A percentile compares a stretch with the other conserved stretches of the same genome.
Evolutionary conservation across 2,329 filamentous ascomycete genomes (phyloP).

Genomic region (Aspergillus sojae): DNA sequence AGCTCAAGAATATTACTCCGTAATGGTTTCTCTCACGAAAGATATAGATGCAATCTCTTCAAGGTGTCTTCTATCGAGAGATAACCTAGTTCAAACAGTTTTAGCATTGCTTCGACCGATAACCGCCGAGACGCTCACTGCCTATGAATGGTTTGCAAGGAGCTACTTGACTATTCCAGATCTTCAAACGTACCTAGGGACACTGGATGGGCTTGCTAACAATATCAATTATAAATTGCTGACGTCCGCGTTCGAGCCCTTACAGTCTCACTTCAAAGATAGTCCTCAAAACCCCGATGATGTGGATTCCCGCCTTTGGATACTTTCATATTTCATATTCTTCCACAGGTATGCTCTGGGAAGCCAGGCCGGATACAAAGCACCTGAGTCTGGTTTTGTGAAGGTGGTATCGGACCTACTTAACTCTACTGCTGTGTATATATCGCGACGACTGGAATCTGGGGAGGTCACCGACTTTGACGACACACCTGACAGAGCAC

Average conservation of each 20-base stretch:
- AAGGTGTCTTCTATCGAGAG: slow-evolving; percentile 26
- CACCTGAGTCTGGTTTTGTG: slow-evolving; percentile 58
- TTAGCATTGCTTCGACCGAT: slow-evolving; percentile 48
- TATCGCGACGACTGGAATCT: slow-evolving; percentile 54
- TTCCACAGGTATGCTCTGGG: slow-evolving; percentile 55
- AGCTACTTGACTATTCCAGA: slow-evolving; percentile 51
- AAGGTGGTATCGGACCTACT: slow-evolving; percentile 58
- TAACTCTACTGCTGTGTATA: slow-evolving; percentile 58
- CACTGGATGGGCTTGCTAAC: slow-evolving; percentile 47
- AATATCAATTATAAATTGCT: slow-evolving; percentile 56
- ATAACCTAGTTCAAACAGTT: slow-evolving; percentile 35
- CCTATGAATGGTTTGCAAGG: slow-evolving; percentile 49
- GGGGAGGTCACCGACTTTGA: slow-evolving; percentile 35
- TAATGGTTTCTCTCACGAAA: slow-evolving; percentile 40
- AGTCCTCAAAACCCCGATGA: slow-evolving; percentile 35
- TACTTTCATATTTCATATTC: slow-evolving; percentile 63
- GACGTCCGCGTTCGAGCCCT: slow-evolving; percentile 39
- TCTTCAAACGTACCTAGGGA: slow-evolving; percentile 40
- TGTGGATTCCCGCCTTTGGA: slow-evolving; percentile 53
- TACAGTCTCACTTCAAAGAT: slow-evolving; percentile 29
- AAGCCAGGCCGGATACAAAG: slow-evolving; percentile 38
- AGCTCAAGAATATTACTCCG: slow-evolving; percentile 42
- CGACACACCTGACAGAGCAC: slow-evolving; percentile 31
- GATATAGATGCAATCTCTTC: slow-evolving; percentile 23
- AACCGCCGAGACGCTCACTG: slow-evolving; percentile 46